Evolutionary conservation across 345 rosid genomes (phyloP), one percentile per base, ranked within the genome.

Genomic region (Hibiscus trionum): DNA sequence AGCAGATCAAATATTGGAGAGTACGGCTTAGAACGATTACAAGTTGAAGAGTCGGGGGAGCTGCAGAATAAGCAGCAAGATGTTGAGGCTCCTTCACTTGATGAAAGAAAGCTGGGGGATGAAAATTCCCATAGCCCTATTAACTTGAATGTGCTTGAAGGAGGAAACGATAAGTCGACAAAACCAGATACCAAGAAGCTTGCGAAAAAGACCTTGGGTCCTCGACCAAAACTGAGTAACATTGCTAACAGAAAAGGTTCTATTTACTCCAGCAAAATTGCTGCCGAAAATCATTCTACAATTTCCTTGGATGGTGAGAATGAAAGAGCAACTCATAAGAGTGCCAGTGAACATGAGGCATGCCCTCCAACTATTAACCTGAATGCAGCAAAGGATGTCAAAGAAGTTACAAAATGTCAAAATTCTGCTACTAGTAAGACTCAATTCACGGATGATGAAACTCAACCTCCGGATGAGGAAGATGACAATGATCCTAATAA

Each of bases 141-240:
- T 55, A 63, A 74, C 53, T 31, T 63, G 64, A 1, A 81, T 77
- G 62, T 61, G 17, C 73, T 27, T 69, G 68, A 72, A 67, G 86
- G 72, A 69, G 84, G 31, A 73, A 79, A 47, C 61, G 75, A 57
- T 19, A 79, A 77, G 62, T 72, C 53, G 50, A 59, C 72, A 73
- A 86, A 65, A 73, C 84, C 74, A 33, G 49, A 33, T 47, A 78
- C 71, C 82, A 88, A 80, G 83, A 65, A 47, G 69, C 70, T 78
- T 77, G 66, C 80, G 65, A 87, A 77, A 78, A 92, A 82, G 84
- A 86, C 83, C 26, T 78, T 86, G 76, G 90, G 93, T 73, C 75
- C 88, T 31, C 79, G 86, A 81, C 76, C 84, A 69, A 88, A 86
- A 75, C 46, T 80, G 56, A 78, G 60, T 64, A 78, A 70, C 39